Evolutionary conservation across 2,329 filamentous ascomycete genomes (phyloP).

Genomic region (Fusarium sublunatum): DNA sequence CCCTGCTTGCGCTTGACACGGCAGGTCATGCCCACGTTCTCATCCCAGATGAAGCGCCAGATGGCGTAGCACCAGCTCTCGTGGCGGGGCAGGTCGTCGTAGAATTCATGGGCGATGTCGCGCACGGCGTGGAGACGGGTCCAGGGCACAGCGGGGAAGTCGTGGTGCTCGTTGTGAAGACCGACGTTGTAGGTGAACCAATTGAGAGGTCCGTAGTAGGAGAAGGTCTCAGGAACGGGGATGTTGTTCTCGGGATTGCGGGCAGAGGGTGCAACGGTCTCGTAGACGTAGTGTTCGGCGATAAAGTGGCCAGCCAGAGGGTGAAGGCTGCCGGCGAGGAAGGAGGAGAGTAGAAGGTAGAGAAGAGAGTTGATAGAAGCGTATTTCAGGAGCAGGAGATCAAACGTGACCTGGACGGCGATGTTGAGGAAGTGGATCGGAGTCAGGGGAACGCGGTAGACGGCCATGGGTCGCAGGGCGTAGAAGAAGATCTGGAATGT

Average conservation of each 20-base stretch:
- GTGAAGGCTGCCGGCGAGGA: constrained; percentile 93
- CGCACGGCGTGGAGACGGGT: constrained; percentile 83
- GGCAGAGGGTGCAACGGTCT: constrained; percentile 67
- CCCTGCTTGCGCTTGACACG: constrained; percentile 92
- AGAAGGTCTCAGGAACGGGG: constrained; percentile 91
- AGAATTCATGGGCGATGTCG: constrained; percentile 88
- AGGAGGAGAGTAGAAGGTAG: constrained; percentile 90
- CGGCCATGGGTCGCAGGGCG: constrained; percentile 92
- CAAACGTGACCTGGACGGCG: constrained; percentile 79
- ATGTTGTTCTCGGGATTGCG: constrained; percentile 69
- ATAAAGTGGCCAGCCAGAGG: constrained; percentile 98
- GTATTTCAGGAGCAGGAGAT: constrained; percentile 72
- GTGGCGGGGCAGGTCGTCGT: constrained; percentile 86
- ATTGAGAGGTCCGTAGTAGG: constrained; percentile 95
- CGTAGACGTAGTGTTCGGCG: constrained; percentile 92
- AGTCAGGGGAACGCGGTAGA: constrained; percentile 90
- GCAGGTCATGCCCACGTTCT: constrained; percentile 88
- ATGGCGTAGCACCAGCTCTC: constrained; percentile 92
- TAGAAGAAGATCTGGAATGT: constrained; percentile 99
- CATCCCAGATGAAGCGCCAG: constrained; percentile 95
- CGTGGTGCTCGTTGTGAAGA: constrained; percentile 98
- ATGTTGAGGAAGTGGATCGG: constrained; percentile 87
- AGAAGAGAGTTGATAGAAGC: constrained; percentile 74
- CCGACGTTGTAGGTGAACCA: constrained; percentile 96
- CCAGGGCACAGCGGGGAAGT: constrained; percentile 98